Evolutionary conservation across 179 eudicot species (phyloP), one percentile per base, ranked within the genome.

Genomic region (Drosera spatulata): DNA sequence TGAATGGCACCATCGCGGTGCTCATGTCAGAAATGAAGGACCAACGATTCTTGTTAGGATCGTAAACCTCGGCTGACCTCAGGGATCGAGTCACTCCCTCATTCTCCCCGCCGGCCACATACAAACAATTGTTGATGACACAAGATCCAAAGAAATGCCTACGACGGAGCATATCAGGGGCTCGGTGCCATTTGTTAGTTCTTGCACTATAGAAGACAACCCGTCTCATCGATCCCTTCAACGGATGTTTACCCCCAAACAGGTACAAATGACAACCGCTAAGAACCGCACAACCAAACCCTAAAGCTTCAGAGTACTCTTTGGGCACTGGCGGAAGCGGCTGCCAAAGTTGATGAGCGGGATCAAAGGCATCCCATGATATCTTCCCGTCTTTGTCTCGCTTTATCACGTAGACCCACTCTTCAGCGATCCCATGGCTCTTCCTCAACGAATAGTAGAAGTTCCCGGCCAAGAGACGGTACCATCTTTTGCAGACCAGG

Each of bases 21-120:
- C 95, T 81, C 97, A 89, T 89, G 58, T 87, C 95, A 2, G 89
- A 73, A 51, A 90, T 85, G 56, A 85, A 69, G 14, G 84, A 79
- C 97, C 97, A 90, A 43, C 87, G 53, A 48, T 85, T 87, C 71
- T 87, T 90, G 71, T 75, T 83, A 3, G 95, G 97, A 69, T 90
- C 97, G 50, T 80, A 90, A 37, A 87, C 87, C 71, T 90, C 97
- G 1, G 91, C 95, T 6, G 97, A 90, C 57, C 86, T 79, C 46
- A 87, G 66, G 5, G 97, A 80, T 38, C 86, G 76, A 46, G 73
- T 22, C 33, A 73, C 75, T 9, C 93, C 93, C 62, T 90, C 97
- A 9, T 82, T 84, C 61, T 87, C 93, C 3, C 97, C 97, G n/a
- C 97, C 97, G 6, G 97, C 97, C 12, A 90, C 97, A 63, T 90